These are phyloP conservation scores for Castanea crenata DNA, from an alignment of 306 rosid genomes.

Conservation along the genomic window DNA sequence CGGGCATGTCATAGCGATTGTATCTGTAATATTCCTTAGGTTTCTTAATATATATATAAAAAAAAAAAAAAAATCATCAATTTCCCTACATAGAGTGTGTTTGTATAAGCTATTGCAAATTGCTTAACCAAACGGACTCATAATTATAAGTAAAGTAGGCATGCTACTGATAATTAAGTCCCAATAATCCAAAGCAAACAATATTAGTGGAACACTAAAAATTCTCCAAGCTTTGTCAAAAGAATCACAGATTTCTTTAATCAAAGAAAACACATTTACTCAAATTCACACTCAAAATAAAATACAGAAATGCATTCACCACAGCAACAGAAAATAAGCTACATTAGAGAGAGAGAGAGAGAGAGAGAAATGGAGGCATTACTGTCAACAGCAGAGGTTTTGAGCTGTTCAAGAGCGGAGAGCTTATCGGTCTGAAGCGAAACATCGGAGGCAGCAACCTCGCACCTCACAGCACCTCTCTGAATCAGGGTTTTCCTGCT, in stretches of 20 bases:
- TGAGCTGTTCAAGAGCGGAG: constrained; percentile 91
- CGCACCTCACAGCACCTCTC: constrained; percentile 65
- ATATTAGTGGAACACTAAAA: background rate
- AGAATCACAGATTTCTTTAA: too few relatives aligned
- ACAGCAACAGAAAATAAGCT: background rate
- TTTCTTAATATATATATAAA: background rate
- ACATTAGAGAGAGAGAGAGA: background rate
- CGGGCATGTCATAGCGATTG: background rate
- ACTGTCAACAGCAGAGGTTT: constrained; percentile 88
- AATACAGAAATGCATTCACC: background rate
- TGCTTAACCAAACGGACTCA: background rate
- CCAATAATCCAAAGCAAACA: background rate
- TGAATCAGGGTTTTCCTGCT: constrained; percentile 35
- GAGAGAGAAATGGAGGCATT: background rate
- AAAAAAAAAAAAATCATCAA: too few relatives aligned
- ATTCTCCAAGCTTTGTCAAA: too few relatives aligned
- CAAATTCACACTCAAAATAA: background rate
- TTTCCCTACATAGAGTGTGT: too few relatives aligned
- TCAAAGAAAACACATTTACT: too few relatives aligned
- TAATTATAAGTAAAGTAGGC: background rate
- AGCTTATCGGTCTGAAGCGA: constrained; percentile 31
- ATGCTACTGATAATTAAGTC: background rate
- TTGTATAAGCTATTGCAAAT: too few relatives aligned
- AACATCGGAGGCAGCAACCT: constrained; percentile 45
- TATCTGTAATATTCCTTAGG: background rate